phyloP scores from a whole-genome alignment of 176 grass and related monocot species.

The Ensete glaucum region DNA sequence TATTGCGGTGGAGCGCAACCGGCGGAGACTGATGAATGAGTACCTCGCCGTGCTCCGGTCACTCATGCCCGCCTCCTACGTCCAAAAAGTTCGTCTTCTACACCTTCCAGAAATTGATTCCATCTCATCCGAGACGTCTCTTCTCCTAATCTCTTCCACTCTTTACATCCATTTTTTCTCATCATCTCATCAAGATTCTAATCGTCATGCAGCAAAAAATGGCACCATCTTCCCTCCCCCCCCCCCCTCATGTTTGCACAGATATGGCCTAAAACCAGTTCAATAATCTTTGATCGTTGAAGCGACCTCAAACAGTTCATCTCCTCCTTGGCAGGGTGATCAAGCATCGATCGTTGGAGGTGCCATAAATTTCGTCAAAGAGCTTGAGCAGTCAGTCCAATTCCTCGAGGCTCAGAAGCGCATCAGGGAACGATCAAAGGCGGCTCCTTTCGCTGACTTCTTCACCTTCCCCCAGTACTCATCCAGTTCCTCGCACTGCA shows the following conservation, averaged over 20 bases:
- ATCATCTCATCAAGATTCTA: no score
- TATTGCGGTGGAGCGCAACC: constrained; percentile 88
- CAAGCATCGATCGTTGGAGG: constrained; percentile 92
- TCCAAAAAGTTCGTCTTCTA: constrained; percentile 39
- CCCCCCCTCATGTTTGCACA: no score
- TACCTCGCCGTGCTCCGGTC: constrained; percentile 72
- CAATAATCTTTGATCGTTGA: no score
- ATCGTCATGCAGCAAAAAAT: no score
- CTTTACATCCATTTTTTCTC: no score
- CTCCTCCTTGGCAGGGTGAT: constrained; percentile 38
- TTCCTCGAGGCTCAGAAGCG: constrained; percentile 43
- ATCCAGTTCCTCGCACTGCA: background rate
- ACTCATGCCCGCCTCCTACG: constrained; percentile 65
- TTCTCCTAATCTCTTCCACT: no score
- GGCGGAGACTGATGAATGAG: constrained; percentile 73
- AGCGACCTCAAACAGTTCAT: no score
- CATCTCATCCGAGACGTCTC: no score
- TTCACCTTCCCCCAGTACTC: constrained; percentile 80
- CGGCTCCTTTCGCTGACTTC: constrained; percentile 35
- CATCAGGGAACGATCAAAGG: background rate
- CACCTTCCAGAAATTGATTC: no score
- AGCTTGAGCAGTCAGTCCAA: constrained; percentile 65
- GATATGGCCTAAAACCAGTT: no score
- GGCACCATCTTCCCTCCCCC: no score
- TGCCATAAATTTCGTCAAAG: constrained; percentile 85